phyloP scores from a whole-genome alignment of 495 filamentous ascomycete genomes.

The Talaromyces borbonicus region DNA sequence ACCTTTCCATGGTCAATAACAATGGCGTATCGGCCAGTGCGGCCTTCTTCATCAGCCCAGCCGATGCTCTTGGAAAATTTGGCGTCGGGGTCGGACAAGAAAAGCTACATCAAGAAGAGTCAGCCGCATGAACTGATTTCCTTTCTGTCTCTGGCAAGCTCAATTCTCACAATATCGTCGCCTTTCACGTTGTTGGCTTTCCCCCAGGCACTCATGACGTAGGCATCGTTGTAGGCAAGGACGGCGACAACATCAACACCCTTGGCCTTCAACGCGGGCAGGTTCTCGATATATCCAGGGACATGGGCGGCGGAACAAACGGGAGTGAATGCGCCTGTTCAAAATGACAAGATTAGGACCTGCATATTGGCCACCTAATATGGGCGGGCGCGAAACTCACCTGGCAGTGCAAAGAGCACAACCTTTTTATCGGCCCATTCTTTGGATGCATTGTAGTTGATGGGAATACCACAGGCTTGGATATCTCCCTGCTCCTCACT shows the following conservation, averaged over 20 bases:
- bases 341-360: not conserved
- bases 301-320: constrained; percentile 83
- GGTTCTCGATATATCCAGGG: constrained; percentile 71
- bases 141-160: constrained; percentile 1
- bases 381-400: constrained; percentile 21
- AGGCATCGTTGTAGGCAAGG: constrained; percentile 84
- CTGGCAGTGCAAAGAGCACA: constrained; percentile 82
- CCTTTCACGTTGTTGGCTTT: constrained; percentile 82
- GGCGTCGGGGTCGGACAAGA: constrained; percentile 70
- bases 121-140: not conserved
- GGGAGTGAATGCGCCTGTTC: constrained; percentile 79
- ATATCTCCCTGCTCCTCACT: constrained; percentile 51
- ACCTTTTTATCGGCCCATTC: constrained; percentile 85
- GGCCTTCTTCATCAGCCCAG: constrained; percentile 65
- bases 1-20: constrained; percentile 86
- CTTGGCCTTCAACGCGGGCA: constrained; percentile 63
- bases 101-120: constrained; percentile 50
- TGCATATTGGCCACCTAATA: not conserved
- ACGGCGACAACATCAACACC: constrained; percentile 80
- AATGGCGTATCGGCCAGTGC: constrained; percentile 75
- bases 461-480: constrained; percentile 68
- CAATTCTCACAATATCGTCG: constrained; percentile 60
- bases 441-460: constrained; percentile 73
- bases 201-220: constrained; percentile 90
- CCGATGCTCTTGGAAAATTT: constrained; percentile 74